A percentile compares a stretch with the other conserved stretches of the same genome.
phyloP scores from a whole-genome alignment of 208 protist genomes.

The Crithidia brevicula region DNA sequence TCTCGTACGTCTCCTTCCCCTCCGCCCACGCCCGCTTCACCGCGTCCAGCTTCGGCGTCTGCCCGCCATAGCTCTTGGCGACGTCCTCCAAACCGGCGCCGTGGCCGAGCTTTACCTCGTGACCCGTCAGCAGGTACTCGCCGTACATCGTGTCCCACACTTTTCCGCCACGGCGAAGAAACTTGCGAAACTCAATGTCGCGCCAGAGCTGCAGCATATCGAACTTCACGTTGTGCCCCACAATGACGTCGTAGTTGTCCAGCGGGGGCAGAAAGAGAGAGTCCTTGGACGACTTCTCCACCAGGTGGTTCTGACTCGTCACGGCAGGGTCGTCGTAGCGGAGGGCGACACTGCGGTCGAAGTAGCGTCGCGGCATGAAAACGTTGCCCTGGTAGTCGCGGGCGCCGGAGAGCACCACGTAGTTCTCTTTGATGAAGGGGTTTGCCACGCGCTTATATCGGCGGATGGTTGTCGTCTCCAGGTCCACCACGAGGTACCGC shows the following conservation, averaged over 20 bases:
- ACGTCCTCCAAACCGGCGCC: slow-evolving; percentile 89
- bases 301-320: slow-evolving; percentile 60
- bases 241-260: slow-evolving; percentile 91
- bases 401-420: slow-evolving; percentile 88
- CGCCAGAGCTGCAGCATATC: slow-evolving; percentile 92
- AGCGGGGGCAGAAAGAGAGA: slow-evolving; percentile 90
- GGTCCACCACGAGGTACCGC: slow-evolving; percentile 88
- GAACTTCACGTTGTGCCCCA: slow-evolving; percentile 95
- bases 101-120: slow-evolving; percentile 84
- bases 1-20: slow-evolving; percentile 92
- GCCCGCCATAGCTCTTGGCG: slow-evolving; percentile 91
- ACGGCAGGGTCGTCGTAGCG: slow-evolving; percentile 84
- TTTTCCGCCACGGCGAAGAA: slow-evolving; percentile 83
- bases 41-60: slow-evolving; percentile 87
- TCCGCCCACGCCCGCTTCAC: slow-evolving; percentile 91
- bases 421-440: slow-evolving; percentile 91
- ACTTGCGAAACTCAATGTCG: slow-evolving; percentile 81
- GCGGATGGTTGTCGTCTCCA: slow-evolving; percentile 90
- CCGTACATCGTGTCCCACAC: slow-evolving; percentile 96
- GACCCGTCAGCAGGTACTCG: slow-evolving; percentile 91
- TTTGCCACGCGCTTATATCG: slow-evolving; percentile 92
- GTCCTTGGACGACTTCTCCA: slow-evolving; percentile 76
- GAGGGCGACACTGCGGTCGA: slow-evolving; percentile 74
- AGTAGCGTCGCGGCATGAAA: slow-evolving; percentile 87
- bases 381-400: slow-evolving; percentile 90